phyloP scores from a whole-genome alignment of 768 basidiomycete species.

The Pholiota conissans region DNA sequence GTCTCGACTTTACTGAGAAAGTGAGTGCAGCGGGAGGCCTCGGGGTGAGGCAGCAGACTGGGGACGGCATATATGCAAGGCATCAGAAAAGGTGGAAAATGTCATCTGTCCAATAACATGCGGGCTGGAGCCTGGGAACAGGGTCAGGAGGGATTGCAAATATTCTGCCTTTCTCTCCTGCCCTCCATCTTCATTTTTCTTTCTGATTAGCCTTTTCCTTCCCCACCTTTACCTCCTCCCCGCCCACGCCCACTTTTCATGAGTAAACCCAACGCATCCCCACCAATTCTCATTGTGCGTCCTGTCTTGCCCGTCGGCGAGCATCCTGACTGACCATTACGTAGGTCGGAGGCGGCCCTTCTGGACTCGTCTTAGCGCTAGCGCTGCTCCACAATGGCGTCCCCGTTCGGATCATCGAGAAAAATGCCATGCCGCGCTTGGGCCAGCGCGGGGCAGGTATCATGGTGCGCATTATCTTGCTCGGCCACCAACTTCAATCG shows the following conservation, averaged over 20 bases:
- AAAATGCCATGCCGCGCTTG: constrained; percentile 32
- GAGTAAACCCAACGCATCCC: neutral
- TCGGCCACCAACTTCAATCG: neutral
- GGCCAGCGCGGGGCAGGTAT: constrained; percentile 40
- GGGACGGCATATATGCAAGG: neutral
- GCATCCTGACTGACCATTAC: neutral
- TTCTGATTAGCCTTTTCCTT: neutral
- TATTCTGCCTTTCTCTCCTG: neutral
- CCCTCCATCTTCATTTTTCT: neutral
- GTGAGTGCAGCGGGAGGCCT: too few relatives aligned
- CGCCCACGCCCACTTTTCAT: neutral
- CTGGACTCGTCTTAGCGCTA: constrained; percentile 44
- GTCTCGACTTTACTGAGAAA: too few relatives aligned
- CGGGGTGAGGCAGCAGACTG: too few relatives aligned
- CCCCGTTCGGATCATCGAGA: constrained; percentile 53
- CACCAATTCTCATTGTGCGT: neutral
- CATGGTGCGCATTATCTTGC: constrained; percentile 27
- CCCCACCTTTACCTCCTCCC: neutral
- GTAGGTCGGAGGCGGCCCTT: constrained; percentile 48
- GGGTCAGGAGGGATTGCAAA: neutral
- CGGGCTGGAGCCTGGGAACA: neutral
- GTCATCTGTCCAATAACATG: neutral
- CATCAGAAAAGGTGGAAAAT: neutral
- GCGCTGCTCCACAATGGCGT: constrained; percentile 43
- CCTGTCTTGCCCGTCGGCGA: neutral